Conservation (phyloP, 257 asterid genomes). For the Ligustrum vulgare region DNA sequence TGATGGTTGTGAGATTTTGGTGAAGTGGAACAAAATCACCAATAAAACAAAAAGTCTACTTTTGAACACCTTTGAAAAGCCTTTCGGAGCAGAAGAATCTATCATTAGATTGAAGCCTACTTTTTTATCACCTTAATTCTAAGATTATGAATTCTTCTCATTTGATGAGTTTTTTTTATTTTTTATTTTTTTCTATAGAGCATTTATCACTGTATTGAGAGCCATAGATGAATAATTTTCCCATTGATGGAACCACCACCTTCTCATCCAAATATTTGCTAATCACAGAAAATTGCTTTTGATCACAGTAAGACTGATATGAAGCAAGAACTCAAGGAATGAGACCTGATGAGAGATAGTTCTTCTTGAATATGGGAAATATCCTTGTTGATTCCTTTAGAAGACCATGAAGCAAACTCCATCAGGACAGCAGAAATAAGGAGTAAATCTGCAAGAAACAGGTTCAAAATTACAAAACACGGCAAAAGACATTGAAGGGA, state of each 20-base stretch:
- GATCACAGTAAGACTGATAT: conserved; percentile 4
- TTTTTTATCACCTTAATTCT: no score
- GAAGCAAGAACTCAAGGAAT: conserved; percentile 22
- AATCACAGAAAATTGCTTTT: not conserved
- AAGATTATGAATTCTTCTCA: no score
- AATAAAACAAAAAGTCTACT: no score
- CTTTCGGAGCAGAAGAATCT: no score
- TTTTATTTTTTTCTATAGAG: no score
- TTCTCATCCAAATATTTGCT: not conserved
- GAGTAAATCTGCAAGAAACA: conserved; percentile 68
- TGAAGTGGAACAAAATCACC: no score
- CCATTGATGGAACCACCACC: not conserved
- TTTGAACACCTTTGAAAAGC: no score
- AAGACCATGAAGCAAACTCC: conserved; percentile 92
- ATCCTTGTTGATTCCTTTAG: conserved; percentile 72
- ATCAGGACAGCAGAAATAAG: conserved; percentile 87
- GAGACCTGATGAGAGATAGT: conserved; percentile 65
- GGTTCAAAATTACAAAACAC: conserved; percentile 24
- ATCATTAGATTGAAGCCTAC: no score
- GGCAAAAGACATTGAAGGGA: not conserved
- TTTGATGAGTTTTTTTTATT: no score
- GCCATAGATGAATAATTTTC: no score
- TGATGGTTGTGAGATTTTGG: not conserved
- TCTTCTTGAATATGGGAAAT: conserved; percentile 61
- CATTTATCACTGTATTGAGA: no score